Percentiles rank a stretch among this genome's conserved stretches.
Conservation (phyloP, 495 filamentous ascomycete genomes). For the Glonium stellatum region DNA sequence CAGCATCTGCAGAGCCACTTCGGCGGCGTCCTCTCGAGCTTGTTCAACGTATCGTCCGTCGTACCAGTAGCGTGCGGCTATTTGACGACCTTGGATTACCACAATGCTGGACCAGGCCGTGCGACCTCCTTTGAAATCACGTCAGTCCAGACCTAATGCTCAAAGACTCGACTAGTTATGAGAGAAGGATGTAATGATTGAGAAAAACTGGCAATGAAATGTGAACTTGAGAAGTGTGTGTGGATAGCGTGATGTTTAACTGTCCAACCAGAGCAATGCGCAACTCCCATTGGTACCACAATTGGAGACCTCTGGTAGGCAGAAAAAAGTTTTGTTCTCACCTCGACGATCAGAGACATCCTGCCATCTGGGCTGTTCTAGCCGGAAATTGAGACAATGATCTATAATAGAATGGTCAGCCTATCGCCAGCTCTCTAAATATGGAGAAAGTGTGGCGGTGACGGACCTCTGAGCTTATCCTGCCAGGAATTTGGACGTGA, state of each 20-base stretch:
- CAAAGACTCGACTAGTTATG: background rate
- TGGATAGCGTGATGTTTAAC: background rate
- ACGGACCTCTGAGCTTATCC: conserved; percentile 16
- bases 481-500: conserved; percentile 7
- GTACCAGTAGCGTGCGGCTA: conserved; percentile 25
- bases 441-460: background rate
- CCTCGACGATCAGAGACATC: conserved; percentile 28
- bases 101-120: conserved; percentile 27
- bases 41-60: conserved; percentile 15
- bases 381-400: conserved; percentile 6
- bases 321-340: conserved; percentile 3
- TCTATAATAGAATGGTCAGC: conserved; percentile 9
- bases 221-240: background rate
- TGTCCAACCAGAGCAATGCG: background rate
- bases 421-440: background rate
- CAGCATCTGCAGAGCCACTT: conserved; percentile 9
- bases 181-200: background rate
- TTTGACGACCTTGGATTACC: conserved; percentile 9
- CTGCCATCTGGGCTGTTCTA: conserved; percentile 15
- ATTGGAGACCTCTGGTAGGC: background rate
- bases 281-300: background rate
- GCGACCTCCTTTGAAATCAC: conserved; percentile 21
- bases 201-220: background rate
- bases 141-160: background rate
- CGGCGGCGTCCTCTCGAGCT: conserved; percentile 25